Conservation (phyloP, 371 early-diverging fungal species). For the Fennellomyces sp. region DNA sequence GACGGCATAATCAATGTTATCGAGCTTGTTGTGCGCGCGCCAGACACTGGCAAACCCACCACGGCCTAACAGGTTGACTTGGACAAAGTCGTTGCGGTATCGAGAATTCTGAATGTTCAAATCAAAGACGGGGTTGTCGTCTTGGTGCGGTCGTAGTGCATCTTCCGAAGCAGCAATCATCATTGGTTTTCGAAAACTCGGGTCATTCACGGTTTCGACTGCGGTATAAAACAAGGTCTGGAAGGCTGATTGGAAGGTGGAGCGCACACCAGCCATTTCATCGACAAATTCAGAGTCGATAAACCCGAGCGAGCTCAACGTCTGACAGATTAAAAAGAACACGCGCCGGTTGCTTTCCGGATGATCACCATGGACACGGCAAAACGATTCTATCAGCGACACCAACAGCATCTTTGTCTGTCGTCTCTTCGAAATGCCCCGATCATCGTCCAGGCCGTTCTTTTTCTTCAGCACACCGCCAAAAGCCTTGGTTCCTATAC, state of each 20-base stretch:
- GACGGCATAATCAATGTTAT: constrained; percentile 87
- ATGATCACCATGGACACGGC: constrained; percentile 82
- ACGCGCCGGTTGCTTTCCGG: constrained; percentile 81
- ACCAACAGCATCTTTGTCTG: constrained; percentile 79
- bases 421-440: constrained; percentile 36
- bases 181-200: constrained; percentile 2
- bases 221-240: constrained; percentile 80
- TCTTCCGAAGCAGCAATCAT: constrained; percentile 5
- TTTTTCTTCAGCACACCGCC: not conserved
- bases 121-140: constrained; percentile 4
- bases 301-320: constrained; percentile 69
- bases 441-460: not conserved
- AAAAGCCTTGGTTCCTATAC: not conserved
- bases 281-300: constrained; percentile 83
- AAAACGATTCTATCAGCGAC: constrained; percentile 83
- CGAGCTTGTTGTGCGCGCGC: constrained; percentile 72
- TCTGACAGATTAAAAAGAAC: constrained; percentile 78
- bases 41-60: constrained; percentile 96
- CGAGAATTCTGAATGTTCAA: constrained; percentile 68
- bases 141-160: not conserved
- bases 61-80: constrained; percentile 77
- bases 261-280: constrained; percentile 76
- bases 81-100: constrained; percentile 85
- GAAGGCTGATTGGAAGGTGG: constrained; percentile 83
- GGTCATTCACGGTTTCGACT: constrained; percentile 63